phyloP scores from a whole-genome alignment of 1,284 basidiomycete species.

The Gomphus sp. region DNA sequence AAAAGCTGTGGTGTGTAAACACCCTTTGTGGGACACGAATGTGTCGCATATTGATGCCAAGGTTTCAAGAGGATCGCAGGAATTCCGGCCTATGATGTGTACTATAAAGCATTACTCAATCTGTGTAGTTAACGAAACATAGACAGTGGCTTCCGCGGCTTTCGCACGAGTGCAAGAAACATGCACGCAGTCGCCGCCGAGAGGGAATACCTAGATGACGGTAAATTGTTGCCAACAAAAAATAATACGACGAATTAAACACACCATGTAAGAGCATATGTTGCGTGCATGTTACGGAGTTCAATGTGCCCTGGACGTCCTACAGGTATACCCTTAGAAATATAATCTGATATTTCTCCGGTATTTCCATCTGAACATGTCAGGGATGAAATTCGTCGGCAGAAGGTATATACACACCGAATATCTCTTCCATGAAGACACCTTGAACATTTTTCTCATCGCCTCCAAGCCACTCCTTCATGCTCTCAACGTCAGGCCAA shows the following conservation, averaged over 20 bases:
- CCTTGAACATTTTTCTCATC: slow-evolving; percentile 64
- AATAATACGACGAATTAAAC: neutral
- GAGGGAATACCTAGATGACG: slow-evolving; percentile 28
- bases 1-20: no score
- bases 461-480: slow-evolving; percentile 77
- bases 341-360: slow-evolving; percentile 53
- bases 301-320: slow-evolving; percentile 83
- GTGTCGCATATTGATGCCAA: no score
- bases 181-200: slow-evolving; percentile 31
- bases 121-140: neutral
- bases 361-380: slow-evolving; percentile 64
- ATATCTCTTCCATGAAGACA: slow-evolving; percentile 80
- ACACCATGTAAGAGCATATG: slow-evolving; percentile 94
- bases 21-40: no score
- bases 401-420: slow-evolving; percentile 41
- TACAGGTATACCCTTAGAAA: slow-evolving; percentile 75
- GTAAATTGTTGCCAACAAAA: neutral
- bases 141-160: neutral
- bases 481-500: slow-evolving; percentile 79
- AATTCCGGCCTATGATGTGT: no score
- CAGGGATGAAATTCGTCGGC: neutral
- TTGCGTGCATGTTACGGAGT: slow-evolving; percentile 89
- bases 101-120: neutral
- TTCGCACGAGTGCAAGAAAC: slow-evolving; percentile 25
- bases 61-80: no score